phyloP scores from a whole-genome alignment of 139 green algal genomes.

The Auxenochlorella pyrenoidosa region DNA sequence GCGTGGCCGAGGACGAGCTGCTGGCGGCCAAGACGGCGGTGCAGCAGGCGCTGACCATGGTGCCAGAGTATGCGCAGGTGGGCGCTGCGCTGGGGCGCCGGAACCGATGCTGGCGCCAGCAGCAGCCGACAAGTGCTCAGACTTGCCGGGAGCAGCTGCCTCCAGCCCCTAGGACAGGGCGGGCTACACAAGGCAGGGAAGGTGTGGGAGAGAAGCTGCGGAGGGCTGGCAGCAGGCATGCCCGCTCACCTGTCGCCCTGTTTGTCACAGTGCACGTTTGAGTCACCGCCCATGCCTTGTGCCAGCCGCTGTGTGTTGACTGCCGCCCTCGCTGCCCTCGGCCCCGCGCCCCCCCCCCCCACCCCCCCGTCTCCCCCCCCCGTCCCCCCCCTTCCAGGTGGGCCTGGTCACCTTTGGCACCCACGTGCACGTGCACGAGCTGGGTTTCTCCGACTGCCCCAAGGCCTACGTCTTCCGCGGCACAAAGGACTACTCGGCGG shows the following conservation, averaged over 20 bases:
- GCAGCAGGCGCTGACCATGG: conserved; percentile 74
- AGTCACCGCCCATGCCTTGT: background rate
- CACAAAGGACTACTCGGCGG: conserved; percentile 86
- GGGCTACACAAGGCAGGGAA: too few relatives aligned
- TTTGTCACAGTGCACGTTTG: too few relatives aligned
- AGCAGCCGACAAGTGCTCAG: too few relatives aligned
- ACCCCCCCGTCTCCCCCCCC: background rate
- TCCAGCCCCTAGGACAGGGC: too few relatives aligned
- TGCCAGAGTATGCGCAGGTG: conserved; percentile 54
- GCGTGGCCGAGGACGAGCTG: conserved; percentile 93
- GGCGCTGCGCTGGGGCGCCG: background rate
- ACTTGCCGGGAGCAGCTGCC: too few relatives aligned
- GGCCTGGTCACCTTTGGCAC: conserved; percentile 96
- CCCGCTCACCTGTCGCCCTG: too few relatives aligned
- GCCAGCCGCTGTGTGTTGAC: background rate
- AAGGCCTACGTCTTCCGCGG: conserved; percentile 97
- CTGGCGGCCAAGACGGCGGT: conserved; percentile 79
- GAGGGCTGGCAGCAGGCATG: too few relatives aligned
- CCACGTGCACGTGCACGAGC: conserved; percentile 98
- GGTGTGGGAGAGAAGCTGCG: too few relatives aligned
- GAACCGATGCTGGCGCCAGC: background rate
- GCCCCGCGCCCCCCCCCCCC: too few relatives aligned
- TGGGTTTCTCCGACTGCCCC: conserved; percentile 90
- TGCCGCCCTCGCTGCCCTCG: background rate
- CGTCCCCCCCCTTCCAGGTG: conserved; percentile 54